Evolutionary conservation across 2,329 filamentous ascomycete genomes (phyloP), one percentile per base, ranked within the genome.

Genomic region (Paecilomyces sp.): DNA sequence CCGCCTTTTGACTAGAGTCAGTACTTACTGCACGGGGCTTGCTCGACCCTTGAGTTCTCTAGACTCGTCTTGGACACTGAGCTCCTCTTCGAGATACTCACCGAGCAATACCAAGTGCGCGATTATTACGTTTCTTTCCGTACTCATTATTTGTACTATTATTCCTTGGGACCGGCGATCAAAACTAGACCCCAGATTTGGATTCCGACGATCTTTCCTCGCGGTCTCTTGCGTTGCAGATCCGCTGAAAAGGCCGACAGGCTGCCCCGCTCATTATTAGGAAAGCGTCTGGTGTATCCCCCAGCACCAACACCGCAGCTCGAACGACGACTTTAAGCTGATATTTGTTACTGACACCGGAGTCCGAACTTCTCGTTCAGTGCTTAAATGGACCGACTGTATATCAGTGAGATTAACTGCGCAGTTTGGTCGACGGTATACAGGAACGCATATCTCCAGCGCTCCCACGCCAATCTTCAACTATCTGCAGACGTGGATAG

Each of bases 231-330:
- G 41, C 41, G 41, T 18, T 18, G 41, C 41, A 47, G 41, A 47
- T 47, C 41, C 41, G 18, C 41, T 22, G 15, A 47, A 18, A 22
- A 47, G 41, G 9, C 41, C 41, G 41, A 18, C 36, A 15, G 13
- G n/a, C n/a, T 47, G 41, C 41, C 41, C 41, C 41, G 36, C 41
- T 47, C 41, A 18, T 47, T 4, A 13, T 13, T 47, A 7, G 41
- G 15, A 47, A 47, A 47, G 36, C 15, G 15, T 18, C 65, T 68
- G 54, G 67, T 53, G 57, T 47, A 47, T 47, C 11, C 41, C 41
- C 25, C 25, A 28, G 6, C 25, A 28, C 25, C 41, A 47, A 18
- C 41, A 8, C 15, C n/a, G n/a, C 41, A 18, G 15, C 36, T n/a
- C 13, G 36, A 47, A 5, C 36, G 18, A n/a, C 7, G 41, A n/a